These are phyloP conservation scores for Corchorus capsularis DNA, from an alignment of 345 rosid genomes.

Conservation along the genomic window DNA sequence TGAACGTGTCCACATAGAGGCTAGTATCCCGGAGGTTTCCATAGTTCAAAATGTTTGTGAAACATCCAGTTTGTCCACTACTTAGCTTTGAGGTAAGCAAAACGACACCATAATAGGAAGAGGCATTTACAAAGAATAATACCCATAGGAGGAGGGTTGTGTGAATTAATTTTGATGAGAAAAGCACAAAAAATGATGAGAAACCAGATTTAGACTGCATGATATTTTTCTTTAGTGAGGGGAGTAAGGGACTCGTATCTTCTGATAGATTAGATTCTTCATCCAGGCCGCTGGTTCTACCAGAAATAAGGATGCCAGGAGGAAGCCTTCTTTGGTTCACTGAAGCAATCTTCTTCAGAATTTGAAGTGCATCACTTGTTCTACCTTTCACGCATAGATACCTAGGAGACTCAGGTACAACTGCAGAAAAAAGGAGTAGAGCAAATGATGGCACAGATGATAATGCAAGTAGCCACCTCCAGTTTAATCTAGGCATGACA, in stretches of 20 bases:
- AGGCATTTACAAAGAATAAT: conserved; percentile 56
- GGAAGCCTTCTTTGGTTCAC: conserved; percentile 45
- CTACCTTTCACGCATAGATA: conserved; percentile 51
- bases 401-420: conserved; percentile 63
- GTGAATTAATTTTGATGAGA: conserved; percentile 45
- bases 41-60: conserved; percentile 11
- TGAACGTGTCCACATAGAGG: conserved; percentile 45
- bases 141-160: conserved; percentile 62
- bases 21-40: conserved; percentile 23
- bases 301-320: conserved; percentile 47
- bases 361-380: conserved; percentile 40
- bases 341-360: conserved; percentile 48
- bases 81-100: conserved; percentile 62
- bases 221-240: conserved; percentile 8
- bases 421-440: conserved; percentile 45
- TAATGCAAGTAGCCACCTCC: conserved; percentile 73
- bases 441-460: conserved; percentile 55
- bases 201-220: conserved; percentile 32
- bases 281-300: conserved; percentile 28
- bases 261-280: conserved; percentile 24
- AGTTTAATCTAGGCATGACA: conserved; percentile 54
- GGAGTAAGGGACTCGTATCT: conserved; percentile 24
- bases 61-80: conserved; percentile 35
- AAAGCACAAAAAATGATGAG: conserved; percentile 37
- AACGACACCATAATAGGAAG: conserved; percentile 64